Base-by-base conservation (phyloP, 768 basidiomycete species). In the Suillus brevipes region DNA sequence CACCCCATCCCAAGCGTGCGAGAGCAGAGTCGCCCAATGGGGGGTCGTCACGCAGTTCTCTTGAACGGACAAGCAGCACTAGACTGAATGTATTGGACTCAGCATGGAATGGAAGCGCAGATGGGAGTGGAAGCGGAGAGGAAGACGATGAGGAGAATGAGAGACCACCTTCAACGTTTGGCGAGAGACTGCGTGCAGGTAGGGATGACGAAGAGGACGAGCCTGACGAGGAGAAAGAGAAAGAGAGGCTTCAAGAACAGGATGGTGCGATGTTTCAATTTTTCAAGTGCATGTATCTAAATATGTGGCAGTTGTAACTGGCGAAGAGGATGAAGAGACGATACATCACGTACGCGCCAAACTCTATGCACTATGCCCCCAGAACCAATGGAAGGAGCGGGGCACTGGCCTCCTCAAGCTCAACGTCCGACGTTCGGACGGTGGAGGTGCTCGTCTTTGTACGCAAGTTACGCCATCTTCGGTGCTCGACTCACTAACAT, bases 251-350 rank as follows among this genome's bases (percentile, higher is more conserved):
- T 70, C 85, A 83, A 13, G 89, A 90, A 73, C 89, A 90, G 77
- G 89, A 91, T 73, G 83, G 91, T 87, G 62, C 65, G 84, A 76
- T 1, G 18, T 47, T 34, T 36, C 16, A 38, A 8, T 28, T 59
- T 28, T 42, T 34, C 20, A 12, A 52, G 36, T n/a, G 37, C 42
- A 23, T 57, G 18, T 31, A 38, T 16, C 23, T 56, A 63, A 63
- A 67, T 18, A 16, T 36, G 47, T 63, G 20, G 20, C 67, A 91
- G 90, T 90, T 43, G 75, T 82, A 53, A 94, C 92, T 3, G 92
- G 92, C 10, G 92, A 94, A 75, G 92, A 94, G 73, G 90, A 91
- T 25, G 92, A 94, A 70, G 84, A 89, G 63, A 91, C 89, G 7
- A 76, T 92, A 57, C 85, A 87, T 74, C 89, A 90, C 77, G 88